These are phyloP conservation scores for Nicotiana tomentosiformis DNA, from an alignment of 257 asterid genomes.

Conservation along the genomic window DNA sequence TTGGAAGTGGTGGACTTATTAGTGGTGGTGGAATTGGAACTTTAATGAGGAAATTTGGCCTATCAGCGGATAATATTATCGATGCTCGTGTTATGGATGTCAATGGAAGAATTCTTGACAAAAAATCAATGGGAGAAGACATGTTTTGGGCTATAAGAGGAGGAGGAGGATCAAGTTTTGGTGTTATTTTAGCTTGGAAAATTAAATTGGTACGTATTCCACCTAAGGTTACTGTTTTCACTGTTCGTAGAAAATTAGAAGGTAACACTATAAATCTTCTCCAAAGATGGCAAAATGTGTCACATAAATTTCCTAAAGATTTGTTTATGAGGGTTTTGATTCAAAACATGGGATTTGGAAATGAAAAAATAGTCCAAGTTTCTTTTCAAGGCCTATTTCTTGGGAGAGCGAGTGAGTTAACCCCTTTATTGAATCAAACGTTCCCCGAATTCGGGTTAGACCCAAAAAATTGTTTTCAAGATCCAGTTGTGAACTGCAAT, in stretches of 20 bases:
- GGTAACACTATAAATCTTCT: constrained; percentile 5
- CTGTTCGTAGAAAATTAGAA: constrained; percentile 6
- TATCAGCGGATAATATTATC: constrained; percentile 21
- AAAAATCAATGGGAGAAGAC: constrained; percentile 21
- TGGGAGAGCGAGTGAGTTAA: constrained; percentile 11
- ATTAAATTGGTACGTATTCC: constrained; percentile 18
- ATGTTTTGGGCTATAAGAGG: constrained; percentile 34
- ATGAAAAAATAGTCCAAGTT: background rate
- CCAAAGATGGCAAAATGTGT: constrained; percentile 18
- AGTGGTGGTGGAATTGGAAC: constrained; percentile 38
- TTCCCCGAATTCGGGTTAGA: constrained; percentile 24
- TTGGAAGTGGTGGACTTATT: constrained; percentile 28
- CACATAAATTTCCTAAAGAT: constrained; percentile 12
- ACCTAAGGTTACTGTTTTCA: constrained; percentile 15
- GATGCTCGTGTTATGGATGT: constrained; percentile 20
- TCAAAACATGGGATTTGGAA: constrained; percentile 5
- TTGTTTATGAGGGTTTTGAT: constrained; percentile 19
- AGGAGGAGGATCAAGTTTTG: constrained; percentile 29
- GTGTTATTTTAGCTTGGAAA: constrained; percentile 23
- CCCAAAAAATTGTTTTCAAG: background rate
- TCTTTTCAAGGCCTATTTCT: constrained; percentile 16
- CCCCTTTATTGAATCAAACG: constrained; percentile 6
- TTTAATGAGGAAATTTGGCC: constrained; percentile 25
- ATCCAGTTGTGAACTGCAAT: background rate
- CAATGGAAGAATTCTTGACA: constrained; percentile 14